Conservation (phyloP, 1,284 basidiomycete species). For the Rhodotorula sp. region DNA sequence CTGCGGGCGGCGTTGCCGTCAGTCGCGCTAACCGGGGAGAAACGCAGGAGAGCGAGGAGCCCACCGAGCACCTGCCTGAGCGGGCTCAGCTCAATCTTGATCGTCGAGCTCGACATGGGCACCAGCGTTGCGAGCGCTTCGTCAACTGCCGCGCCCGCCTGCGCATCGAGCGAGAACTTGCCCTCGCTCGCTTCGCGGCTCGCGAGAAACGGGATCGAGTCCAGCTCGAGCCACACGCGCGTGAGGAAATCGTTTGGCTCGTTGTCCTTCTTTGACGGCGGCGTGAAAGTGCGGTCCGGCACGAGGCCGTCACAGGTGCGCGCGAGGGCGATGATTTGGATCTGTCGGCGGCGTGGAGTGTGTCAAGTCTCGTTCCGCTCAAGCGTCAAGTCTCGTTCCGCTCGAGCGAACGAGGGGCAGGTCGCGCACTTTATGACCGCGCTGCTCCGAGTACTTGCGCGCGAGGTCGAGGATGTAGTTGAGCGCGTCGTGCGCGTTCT, state of each 20-base stretch:
- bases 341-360: neutral
- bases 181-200: neutral
- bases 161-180: constrained; percentile 26
- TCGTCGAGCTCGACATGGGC: constrained; percentile 18
- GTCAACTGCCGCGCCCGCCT: constrained; percentile 21
- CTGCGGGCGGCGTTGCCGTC: neutral
- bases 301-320: constrained; percentile 3
- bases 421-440: constrained; percentile 20
- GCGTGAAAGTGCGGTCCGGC: constrained; percentile 1
- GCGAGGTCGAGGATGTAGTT: constrained; percentile 21
- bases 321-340: constrained; percentile 21
- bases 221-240: constrained; percentile 27
- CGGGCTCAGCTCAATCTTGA: constrained; percentile 10
- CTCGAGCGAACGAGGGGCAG: neutral
- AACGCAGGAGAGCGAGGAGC: neutral
- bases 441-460: constrained; percentile 11
- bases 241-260: constrained; percentile 6
- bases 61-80: constrained; percentile 21
- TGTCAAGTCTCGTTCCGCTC: neutral
- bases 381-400: neutral
- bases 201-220: constrained; percentile 23
- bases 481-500: neutral
- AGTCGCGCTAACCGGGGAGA: neutral
- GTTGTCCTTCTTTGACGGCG: neutral
- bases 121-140: constrained; percentile 17